Evolutionary conservation across 1,139 yeast genomes (phyloP), one percentile per base, ranked within the genome.

Genomic region (Nematodospora anomalae): DNA sequence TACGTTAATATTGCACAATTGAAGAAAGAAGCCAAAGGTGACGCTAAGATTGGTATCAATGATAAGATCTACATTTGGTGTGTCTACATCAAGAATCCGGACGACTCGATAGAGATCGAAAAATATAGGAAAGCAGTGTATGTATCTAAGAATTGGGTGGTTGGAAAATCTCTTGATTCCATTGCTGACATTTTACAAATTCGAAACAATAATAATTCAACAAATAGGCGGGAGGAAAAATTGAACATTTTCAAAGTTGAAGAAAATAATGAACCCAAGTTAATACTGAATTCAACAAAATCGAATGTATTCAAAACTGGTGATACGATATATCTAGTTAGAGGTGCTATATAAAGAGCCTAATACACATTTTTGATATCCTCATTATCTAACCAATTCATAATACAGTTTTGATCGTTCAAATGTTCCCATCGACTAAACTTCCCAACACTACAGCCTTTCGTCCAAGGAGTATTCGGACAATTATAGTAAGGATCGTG

Each of bases 401-500:
- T 75, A 65, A 83, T 66, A 57, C 96, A 87, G 52, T 85, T 86
- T 53, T 87, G 90, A 35, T 74, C 73, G 12, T 64, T 55, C 40
- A 83, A 55, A 43, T 57, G 57, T n/a, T 49, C 54, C 58, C 64
- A 63, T 29, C 53, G 45, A 43, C 64, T 58, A 42, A 70, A 69
- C 37, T 55, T 44, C 1, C 67, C 75, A 4, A 45, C 38, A 9
- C 41, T 45, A 45, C 76, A 58, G 4, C 51, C 43, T 4, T 16
- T 52, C 36, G 69, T 65, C 1, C 55, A 60, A 3, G 55, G 57
- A 27, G 56, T 53, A 32, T 66, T 66, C 6, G 95, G 95, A 53
- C 95, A 85, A 55, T 86, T 80, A 30, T 66, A 62, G 55, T 84
- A 88, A 0, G 96, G 96, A 41, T 65, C 71, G 55, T 83, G 92